Base-by-base conservation (phyloP, 1,284 basidiomycete genomes). In the Apiotrichum akiyoshidainum region DNA sequence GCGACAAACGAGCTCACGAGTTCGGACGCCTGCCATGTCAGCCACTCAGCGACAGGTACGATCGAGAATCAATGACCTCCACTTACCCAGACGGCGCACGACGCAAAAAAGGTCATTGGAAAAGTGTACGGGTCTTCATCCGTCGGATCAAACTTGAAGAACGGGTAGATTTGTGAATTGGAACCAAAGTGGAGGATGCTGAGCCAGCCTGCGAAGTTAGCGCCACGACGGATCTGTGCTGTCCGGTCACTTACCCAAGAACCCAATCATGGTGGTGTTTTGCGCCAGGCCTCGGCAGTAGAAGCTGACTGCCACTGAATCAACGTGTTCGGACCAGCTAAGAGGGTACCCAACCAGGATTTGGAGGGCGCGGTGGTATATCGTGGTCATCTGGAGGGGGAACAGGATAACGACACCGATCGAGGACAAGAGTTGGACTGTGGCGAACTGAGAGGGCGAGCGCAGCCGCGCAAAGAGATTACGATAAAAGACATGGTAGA, bases 61-160 rank as follows among this genome's bases (percentile, higher is more conserved):
- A 31, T 31, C 26, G 26, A 31, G 26, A 7, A 31, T 31, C 26
- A 31, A 31, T 7, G 26, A 7, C 26, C 26, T 31, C n/a, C 4
- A 54, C 73, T 71, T 12, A 79, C 80, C 81, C 82, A 84, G 54
- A 84, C 81, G 12, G 80, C 78, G 12, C 79, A 69, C 8, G 80
- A 81, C 13, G 82, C 83, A 10, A 79, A 72, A 58, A 82, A 81
- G 0, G 83, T 84, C 48, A 83, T 71, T 31, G 74, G 73, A 63
- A 83, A 84, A n/a, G 81, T 83, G 71, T 83, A 84, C 4, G 82
- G 81, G 63, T 83, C 82, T 52, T 78, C 77, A n/a, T 72, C 68
- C 0, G 69, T 76, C 55, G 67, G 79, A 58, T 65, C 74, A 66
- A 83, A 83, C 17, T 78, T 71, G 70, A 84, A 84, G 74, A 83